Conservation (phyloP, 1,284 basidiomycete genomes). For the Spongiforma sp. region DNA sequence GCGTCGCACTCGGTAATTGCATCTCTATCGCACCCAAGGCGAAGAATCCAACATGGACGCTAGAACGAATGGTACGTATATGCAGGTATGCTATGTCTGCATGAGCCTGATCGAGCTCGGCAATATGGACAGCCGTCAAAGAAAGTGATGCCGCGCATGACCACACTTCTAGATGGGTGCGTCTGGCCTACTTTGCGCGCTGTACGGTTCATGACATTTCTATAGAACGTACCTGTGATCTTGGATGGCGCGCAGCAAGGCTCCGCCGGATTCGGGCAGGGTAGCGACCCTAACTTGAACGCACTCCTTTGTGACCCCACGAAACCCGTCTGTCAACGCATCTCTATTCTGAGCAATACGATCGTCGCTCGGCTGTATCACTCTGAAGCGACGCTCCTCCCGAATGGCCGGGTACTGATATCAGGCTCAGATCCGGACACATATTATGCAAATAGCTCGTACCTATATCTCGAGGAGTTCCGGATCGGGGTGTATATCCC, state of each 20-base stretch:
- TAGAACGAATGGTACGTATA: slow-evolving; percentile 78
- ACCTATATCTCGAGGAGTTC: slow-evolving; percentile 68
- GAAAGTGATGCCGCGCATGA: slow-evolving; percentile 78
- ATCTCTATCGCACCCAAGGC: slow-evolving; percentile 68
- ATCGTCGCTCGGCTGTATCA: slow-evolving; percentile 86
- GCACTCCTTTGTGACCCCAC: slow-evolving; percentile 75
- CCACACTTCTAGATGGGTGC: slow-evolving; percentile 59
- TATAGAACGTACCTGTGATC: slow-evolving; percentile 75
- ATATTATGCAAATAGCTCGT: slow-evolving; percentile 40
- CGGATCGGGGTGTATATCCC: slow-evolving; percentile 78
- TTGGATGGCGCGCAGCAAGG: slow-evolving; percentile 70
- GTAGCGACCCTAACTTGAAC: slow-evolving; percentile 61
- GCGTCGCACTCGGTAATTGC: slow-evolving; percentile 71
- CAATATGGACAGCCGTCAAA: slow-evolving; percentile 59
- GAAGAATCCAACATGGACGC: slow-evolving; percentile 59
- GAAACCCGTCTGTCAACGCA: slow-evolving; percentile 60
- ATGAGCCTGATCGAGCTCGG: background rate
- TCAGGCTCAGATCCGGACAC: slow-evolving; percentile 77
- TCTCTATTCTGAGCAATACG: slow-evolving; percentile 69
- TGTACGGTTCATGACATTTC: background rate
- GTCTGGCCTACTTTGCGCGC: too few relatives aligned
- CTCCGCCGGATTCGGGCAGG: slow-evolving; percentile 75
- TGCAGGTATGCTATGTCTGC: background rate
- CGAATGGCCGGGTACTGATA: slow-evolving; percentile 72
- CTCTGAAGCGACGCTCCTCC: slow-evolving; percentile 71